A percentile compares a stretch with the other conserved stretches of the same genome.
Conservation (phyloP, 352 stramenopile genomes). For the Phytophthora nicotianae region DNA sequence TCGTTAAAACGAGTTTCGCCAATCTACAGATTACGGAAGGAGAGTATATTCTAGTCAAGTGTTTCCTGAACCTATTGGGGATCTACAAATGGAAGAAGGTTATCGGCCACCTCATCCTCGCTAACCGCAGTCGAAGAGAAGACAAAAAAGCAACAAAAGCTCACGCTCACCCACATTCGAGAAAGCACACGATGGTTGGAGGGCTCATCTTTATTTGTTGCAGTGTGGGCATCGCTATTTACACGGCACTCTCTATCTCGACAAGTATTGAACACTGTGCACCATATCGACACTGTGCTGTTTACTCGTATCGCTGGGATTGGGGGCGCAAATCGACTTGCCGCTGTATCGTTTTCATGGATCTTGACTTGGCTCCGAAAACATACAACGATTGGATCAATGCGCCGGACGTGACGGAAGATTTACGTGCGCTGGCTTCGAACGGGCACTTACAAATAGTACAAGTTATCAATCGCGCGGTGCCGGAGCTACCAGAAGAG, state of each 20-base stretch:
- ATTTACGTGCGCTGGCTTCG: constrained; percentile 21
- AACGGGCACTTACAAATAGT: constrained; percentile 35
- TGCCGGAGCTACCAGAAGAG: constrained; percentile 33
- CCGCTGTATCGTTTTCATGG: constrained; percentile 16
- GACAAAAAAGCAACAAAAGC: constrained; percentile 10
- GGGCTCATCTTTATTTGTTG: constrained; percentile 48
- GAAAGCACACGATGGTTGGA: constrained; percentile 37
- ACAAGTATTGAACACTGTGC: constrained; percentile 38
- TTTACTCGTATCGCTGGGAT: constrained; percentile 52
- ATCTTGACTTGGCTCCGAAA: constrained; percentile 21
- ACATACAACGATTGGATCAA: constrained; percentile 34
- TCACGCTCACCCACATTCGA: constrained; percentile 25
- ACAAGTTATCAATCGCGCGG: constrained; percentile 31
- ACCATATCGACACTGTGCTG: constrained; percentile 37
- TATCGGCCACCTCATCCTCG: constrained; percentile 39
- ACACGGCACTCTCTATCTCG: constrained; percentile 32
- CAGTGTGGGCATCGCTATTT: constrained; percentile 36
- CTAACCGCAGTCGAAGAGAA: constrained; percentile 25
- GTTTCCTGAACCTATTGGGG: constrained; percentile 42
- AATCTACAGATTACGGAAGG: constrained; percentile 42
- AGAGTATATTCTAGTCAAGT: constrained; percentile 45
- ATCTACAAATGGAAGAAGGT: constrained; percentile 62
- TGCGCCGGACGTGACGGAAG: constrained; percentile 29
- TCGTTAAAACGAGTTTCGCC: constrained; percentile 41
- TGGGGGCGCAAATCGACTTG: constrained; percentile 7